Evolutionary conservation across 2,329 filamentous ascomycete genomes (phyloP), one percentile per base, ranked within the genome.

Genomic region (Cercospora citrullina): DNA sequence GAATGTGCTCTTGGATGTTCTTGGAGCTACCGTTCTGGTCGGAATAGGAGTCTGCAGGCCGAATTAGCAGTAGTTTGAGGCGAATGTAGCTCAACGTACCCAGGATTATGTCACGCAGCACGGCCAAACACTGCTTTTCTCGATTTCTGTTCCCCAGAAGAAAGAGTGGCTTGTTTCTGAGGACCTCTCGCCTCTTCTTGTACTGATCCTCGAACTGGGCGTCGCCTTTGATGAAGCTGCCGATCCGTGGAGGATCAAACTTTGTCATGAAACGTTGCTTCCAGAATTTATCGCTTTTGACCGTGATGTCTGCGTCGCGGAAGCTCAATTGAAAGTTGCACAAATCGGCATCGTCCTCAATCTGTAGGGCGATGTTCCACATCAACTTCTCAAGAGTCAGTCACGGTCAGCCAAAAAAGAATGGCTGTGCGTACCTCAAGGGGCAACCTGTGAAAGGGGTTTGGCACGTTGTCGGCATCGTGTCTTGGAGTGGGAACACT

Each of bases 231-330:
- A 51, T 28, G 58, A 63, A 60, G 71, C 45, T 58, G 55, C 45
- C 65, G 23, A 58, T 66, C 36, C 67, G 36, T 21, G 75, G 74
- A 31, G 39, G 69, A 51, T 85, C 84, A 69, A 81, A 87, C 28
- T 66, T 76, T 23, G 75, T 65, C 14, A 77, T 73, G 71, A 84
- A 87, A 18, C 77, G 79, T 42, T 73, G 69, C 39, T 81, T 80
- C 85, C 85, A 87, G 72, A 86, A 83, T 6, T 77, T 71, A 51
- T 81, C 78, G 5, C 75, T 78, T 31, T 82, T 77, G 63, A 85
- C 74, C 6, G 82, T 79, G 69, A 77, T 64, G 36, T 77, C 73
- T 0, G 81, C 80, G 3, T 70, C 72, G 7, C 72, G 75, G 75
- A 84, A 85, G 21, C 81, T 71, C 1, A 72, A 65, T 6, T 78